Base-by-base conservation (phyloP, 164 flowering plant genomes). In the Pachysandra terminalis region DNA sequence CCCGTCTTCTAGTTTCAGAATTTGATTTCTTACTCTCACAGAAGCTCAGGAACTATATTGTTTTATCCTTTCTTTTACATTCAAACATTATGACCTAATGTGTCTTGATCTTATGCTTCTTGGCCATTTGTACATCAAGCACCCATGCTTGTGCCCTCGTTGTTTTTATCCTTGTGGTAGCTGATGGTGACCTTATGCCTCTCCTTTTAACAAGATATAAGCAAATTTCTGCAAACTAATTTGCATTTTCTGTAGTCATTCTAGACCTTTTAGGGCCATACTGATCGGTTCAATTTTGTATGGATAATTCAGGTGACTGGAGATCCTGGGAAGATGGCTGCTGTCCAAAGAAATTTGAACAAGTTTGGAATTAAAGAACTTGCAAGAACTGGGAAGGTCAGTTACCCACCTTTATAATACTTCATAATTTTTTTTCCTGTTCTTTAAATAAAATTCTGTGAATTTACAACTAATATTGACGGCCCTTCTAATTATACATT, bases 251-350 rank as follows among this genome's bases (percentile, higher is more conserved):
- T 1, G 23, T 37, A 35, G 26, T 23, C 32, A 25, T 61, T 10
- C 45, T 57, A 3, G 59, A 25, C 16, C 59, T 15, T 56, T 56
- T 25, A 32, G 0, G 21, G 41, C 21, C 23, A 52, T 51, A 48
- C 8, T n/a, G 17, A 22, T 41, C 27, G 55, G 22, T 51, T 59
- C 27, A 15, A 19, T 69, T 59, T 25, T 8, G 28, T 73, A 41
- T 53, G 28, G 37, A 64, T 59, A 60, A 53, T 62, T 59, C 66
- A 96, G 99, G 95, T 96, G 37, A 96, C 99, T 68, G 99, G 99
- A 74, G 99, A 96, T 79, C 99, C 99, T n/a, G 99, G 99, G 40
- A 96, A 96, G 82, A 84, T 93, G 80, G 90, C 69, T 72, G 95
- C 98, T 61, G 82, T 91, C 12, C 82, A 78, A 63, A 86, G 90